A percentile compares a stretch with the other conserved stretches of the same genome.
phyloP scores from a whole-genome alignment of 2,329 filamentous ascomycete species.

The Neobulgaria alba region DNA sequence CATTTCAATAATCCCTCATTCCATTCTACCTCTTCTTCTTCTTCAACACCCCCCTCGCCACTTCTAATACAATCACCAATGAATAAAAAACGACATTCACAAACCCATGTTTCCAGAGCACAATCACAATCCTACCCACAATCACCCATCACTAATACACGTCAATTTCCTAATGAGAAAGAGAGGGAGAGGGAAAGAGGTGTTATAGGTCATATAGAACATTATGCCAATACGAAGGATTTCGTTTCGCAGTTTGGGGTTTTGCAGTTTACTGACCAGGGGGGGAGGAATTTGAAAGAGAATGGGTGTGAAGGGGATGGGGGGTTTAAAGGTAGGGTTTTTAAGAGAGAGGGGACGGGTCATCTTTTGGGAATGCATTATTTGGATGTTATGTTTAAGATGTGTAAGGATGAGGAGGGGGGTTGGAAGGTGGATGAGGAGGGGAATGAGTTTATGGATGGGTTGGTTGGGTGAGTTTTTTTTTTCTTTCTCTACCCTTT shows the following conservation, averaged over 20 bases:
- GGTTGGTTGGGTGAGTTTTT: conserved; percentile 5
- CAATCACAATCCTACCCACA: conserved; percentile 29
- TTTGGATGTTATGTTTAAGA: conserved; percentile 28
- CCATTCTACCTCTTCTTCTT: conserved; percentile 34
- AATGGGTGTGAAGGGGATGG: conserved; percentile 18
- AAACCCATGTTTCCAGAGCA: conserved; percentile 32
- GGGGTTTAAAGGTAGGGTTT: conserved; percentile 25
- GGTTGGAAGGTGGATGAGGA: conserved; percentile 14
- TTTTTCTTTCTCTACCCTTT: no score
- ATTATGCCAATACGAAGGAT: conserved; percentile 68
- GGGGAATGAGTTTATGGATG: conserved; percentile 18
- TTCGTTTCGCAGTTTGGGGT: conserved; percentile 70
- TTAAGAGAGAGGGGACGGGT: conserved; percentile 16
- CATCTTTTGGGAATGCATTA: conserved; percentile 30
- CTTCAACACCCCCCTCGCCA: no score
- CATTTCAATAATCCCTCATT: conserved; percentile 72
- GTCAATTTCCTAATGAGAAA: conserved; percentile 14
- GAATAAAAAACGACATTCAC: conserved; percentile 32
- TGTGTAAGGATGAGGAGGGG: conserved; percentile 15
- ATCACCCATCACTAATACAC: conserved; percentile 17
- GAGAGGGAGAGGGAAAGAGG: conserved; percentile 15
- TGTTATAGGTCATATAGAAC: conserved; percentile 54
- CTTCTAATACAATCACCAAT: background rate
- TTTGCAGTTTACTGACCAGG: conserved; percentile 46
- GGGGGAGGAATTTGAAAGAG: conserved; percentile 20